These are phyloP conservation scores for Fusarium nematophilum DNA, from an alignment of 2,329 filamentous ascomycete genomes.

Conservation along the genomic window DNA sequence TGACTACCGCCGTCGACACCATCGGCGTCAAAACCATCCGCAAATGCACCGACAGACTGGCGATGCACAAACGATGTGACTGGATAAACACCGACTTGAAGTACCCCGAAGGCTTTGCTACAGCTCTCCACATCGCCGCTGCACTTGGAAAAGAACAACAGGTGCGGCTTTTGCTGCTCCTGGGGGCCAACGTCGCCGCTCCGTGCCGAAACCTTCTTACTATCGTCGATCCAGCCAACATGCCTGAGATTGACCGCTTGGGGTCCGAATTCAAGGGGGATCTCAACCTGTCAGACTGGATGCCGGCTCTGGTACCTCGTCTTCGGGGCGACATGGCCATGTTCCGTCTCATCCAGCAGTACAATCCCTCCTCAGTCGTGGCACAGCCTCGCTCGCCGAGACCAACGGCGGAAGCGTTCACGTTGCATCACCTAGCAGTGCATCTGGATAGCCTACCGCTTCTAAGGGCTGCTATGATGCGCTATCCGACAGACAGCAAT, in stretches of 20 bases:
- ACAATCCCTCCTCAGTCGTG: background rate
- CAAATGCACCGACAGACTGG: too few species aligned
- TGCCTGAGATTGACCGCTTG: background rate
- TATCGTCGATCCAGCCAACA: background rate
- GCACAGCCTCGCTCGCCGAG: background rate
- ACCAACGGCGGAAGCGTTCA: background rate
- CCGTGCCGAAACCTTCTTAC: background rate
- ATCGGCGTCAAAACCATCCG: too few species aligned
- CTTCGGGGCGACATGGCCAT: background rate
- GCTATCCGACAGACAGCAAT: background rate
- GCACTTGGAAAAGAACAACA: background rate
- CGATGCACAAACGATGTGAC: too few species aligned
- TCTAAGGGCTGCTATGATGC: rapidly evolving
- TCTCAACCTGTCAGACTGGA: background rate
- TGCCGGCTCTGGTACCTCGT: background rate
- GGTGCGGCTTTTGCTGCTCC: background rate
- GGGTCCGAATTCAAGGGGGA: background rate
- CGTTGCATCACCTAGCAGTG: background rate
- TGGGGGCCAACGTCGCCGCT: background rate
- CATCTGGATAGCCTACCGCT: background rate
- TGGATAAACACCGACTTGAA: background rate
- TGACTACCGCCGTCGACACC: too few species aligned
- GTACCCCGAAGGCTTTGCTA: background rate
- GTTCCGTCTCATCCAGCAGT: background rate
- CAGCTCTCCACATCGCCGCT: conserved; percentile 19